Base-by-base conservation (phyloP, 208 protist species). In the Trypanosoma vivax region DNA sequence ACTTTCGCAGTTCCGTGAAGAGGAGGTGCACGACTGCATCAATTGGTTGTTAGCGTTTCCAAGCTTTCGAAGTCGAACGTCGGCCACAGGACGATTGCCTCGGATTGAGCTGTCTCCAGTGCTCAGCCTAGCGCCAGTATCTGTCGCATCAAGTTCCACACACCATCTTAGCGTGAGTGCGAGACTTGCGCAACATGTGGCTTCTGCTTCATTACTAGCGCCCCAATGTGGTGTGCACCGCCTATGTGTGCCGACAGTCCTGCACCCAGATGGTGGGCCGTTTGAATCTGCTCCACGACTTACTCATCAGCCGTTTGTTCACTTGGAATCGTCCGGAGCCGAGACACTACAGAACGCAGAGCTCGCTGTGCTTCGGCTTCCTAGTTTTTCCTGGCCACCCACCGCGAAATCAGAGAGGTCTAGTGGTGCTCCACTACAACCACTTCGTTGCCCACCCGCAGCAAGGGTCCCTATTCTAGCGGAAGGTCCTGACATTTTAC, bases 31-130 rank as follows among this genome's bases (percentile, higher is more conserved):
- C 5, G 39, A 35, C 4, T 75, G 72, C 25, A 65, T 70, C 18
- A 43, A 68, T 5, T 64, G 45, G 7, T 65, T 93, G 19, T 65
- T 79, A 35, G 28, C 27, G 23, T 65, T 71, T 48, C 66, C 76
- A 1, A 25, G 59, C 28, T 90, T 90, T 29, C 47, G 59, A 0
- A 46, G 3, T 6, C 57, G 68, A 16, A 39, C 47, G 13, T 23
- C 40, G 23, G 57, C 28, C 18, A 45, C 43, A 11, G 50, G 57
- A 28, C 37, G 58, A 63, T 58, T 51, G 34, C 77, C 3, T 60
- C 81, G 40, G 19, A 68, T 56, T 63, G 79, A 49, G 40, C 39
- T 40, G 50, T 81, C 42, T 16, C 62, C 41, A 7, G 28, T 27
- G 29, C 7, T 60, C 57, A 35, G 65, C n/a, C 54, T 66, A 75